phyloP scores from a whole-genome alignment of 2,329 filamentous ascomycete species.

The Rugonectria rugulosa region DNA sequence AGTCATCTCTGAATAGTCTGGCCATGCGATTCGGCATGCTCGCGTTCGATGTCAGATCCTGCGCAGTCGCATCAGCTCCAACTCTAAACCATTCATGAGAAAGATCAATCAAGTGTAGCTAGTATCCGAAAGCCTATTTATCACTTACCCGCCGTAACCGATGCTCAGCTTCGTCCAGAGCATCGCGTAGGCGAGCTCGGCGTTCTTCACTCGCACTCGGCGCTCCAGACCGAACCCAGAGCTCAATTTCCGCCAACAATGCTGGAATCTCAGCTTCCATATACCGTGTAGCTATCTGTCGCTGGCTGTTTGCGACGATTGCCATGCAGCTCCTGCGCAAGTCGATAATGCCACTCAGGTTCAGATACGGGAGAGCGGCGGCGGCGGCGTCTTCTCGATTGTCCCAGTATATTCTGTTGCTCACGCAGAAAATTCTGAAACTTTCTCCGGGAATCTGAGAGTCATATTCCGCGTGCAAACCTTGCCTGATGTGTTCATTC shows the following conservation, averaged over 20 bases:
- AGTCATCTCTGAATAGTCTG: conserved; percentile 16
- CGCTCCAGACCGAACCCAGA: conserved; percentile 55
- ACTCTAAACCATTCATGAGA: background rate
- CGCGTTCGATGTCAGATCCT: conserved; percentile 36
- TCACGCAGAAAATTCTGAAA: conserved; percentile 53
- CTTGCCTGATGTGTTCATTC: conserved; percentile 37
- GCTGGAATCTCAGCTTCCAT: conserved; percentile 51
- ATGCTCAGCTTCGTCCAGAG: conserved; percentile 43
- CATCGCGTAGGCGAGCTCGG: too few relatives aligned
- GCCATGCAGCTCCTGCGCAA: conserved; percentile 54
- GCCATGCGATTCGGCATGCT: conserved; percentile 14
- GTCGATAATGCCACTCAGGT: conserved; percentile 51
- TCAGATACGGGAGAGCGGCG: conserved; percentile 42
- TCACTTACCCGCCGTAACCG: conserved; percentile 42
- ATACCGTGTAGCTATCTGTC: conserved; percentile 45
- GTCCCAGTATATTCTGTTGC: conserved; percentile 53
- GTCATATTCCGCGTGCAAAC: conserved; percentile 29
- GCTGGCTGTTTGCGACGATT: conserved; percentile 53
- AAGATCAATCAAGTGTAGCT: too few relatives aligned
- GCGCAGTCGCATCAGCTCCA: conserved; percentile 15
- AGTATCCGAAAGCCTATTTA: rapidly evolving
- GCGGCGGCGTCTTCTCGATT: conserved; percentile 38
- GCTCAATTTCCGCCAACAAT: conserved; percentile 48
- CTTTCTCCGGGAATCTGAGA: too few relatives aligned
- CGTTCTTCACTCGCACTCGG: conserved; percentile 47